These are phyloP conservation scores for Pinus tabuliformis DNA, from an alignment of 75 land plant species.

Conservation along the genomic window DNA sequence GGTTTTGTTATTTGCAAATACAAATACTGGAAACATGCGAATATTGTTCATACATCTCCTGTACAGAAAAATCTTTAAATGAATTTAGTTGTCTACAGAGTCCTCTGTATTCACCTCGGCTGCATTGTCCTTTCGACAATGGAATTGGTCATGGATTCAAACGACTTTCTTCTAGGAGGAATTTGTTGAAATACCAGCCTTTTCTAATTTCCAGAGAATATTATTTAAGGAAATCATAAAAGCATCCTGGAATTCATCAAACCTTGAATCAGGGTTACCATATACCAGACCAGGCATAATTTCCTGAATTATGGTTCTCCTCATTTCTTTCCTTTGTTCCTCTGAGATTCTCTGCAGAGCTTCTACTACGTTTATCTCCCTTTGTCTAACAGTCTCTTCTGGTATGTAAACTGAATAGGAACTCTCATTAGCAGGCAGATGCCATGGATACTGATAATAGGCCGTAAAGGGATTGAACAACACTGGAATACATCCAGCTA, in stretches of 20 bases:
- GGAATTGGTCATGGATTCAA: no score
- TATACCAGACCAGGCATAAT: slow-evolving; percentile 65
- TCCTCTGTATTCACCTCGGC: no score
- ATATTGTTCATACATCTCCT: no score
- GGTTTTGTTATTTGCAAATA: no score
- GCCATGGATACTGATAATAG: slow-evolving; percentile 66
- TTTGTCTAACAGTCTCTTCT: slow-evolving; percentile 32
- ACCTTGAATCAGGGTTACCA: neutral
- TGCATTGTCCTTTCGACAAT: no score
- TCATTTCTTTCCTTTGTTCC: slow-evolving; percentile 49
- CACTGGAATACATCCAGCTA: slow-evolving; percentile 70
- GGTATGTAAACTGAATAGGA: slow-evolving; percentile 53
- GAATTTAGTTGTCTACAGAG: no score
- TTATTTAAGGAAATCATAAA: slow-evolving; percentile 32
- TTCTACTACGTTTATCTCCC: slow-evolving; percentile 31
- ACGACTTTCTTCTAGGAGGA: no score
- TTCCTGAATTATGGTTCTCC: slow-evolving; percentile 36
- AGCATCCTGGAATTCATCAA: slow-evolving; percentile 32
- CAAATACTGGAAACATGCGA: no score
- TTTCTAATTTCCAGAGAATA: slow-evolving; percentile 4
- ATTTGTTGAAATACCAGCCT: neutral
- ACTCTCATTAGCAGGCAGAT: slow-evolving; percentile 41
- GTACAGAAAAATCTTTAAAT: no score
- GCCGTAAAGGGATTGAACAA: slow-evolving; percentile 52
- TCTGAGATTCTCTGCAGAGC: slow-evolving; percentile 21